Base-by-base conservation (phyloP, 2,329 filamentous ascomycete genomes). In the Ophiosphaerella korrae region DNA sequence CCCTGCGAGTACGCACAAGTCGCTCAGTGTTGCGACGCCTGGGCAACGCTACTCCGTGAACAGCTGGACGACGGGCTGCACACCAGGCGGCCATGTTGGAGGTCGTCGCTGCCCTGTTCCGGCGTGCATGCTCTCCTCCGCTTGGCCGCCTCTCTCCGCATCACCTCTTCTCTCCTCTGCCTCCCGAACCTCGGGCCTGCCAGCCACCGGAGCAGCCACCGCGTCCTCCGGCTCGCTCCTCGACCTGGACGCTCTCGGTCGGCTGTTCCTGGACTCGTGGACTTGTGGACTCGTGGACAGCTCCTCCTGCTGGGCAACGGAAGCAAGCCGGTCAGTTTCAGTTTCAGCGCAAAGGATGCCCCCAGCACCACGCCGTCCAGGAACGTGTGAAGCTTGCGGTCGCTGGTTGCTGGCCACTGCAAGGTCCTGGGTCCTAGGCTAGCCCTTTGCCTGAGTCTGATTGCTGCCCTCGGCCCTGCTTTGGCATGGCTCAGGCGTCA, bases 311-410 rank as follows among this genome's bases (percentile, higher is more conserved):
- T 21, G 26, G 37, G 14, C n/a, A 16, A 50, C 53, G 36, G 48
- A 48, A 37, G 46, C 26, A 29, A 47, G 41, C 41, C 47, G 49
- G 48, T 55, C 48, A 44, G 60, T 63, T 63, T 62, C 55, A 50
- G 48, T 42, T 51, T 42, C 57, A 61, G 57, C 55, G 40, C 56
- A 52, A 44, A 47, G 58, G 63, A 61, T 57, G 57, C 55, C 54
- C 60, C 58, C 18, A 21, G 18, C 18, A 21, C 18, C 18, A 21
- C 18, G 18, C 18, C 56, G 66, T 56, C 60, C 66, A 68, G 67
- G 64, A 64, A 65, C 66, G 55, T 57, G 58, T 29, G 26, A 67
- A 60, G 62, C 66, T 58, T 55, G 48, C 58, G 49, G 56, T 59
- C 11, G 26, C 26, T 29, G 8, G 24, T 26, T 26, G 8, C 24